These are phyloP conservation scores for Aquilaria malaccensis DNA, from an alignment of 345 rosid species.

Conservation along the genomic window DNA sequence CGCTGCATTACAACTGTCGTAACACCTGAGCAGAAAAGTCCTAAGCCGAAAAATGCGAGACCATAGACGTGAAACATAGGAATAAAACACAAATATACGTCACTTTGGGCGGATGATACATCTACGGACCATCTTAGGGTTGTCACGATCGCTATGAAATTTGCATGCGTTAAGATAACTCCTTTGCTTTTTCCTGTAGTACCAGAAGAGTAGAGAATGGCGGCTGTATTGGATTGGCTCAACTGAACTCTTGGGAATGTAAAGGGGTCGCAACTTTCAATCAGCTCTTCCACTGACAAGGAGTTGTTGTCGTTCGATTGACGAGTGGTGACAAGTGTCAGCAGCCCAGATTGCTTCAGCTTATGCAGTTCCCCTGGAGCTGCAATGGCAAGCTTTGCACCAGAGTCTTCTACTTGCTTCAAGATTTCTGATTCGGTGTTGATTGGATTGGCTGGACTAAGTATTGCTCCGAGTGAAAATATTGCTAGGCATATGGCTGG, in stretches of 20 bases:
- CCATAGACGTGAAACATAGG: slow-evolving; percentile 63
- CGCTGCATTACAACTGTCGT: slow-evolving; percentile 41
- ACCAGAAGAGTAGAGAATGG: slow-evolving; percentile 61
- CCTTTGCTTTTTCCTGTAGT: slow-evolving; percentile 66
- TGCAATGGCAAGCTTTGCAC: slow-evolving; percentile 40
- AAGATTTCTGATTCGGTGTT: slow-evolving; percentile 42
- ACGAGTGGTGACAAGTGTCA: slow-evolving; percentile 25
- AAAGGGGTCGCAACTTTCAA: slow-evolving; percentile 29
- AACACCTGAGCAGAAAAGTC: slow-evolving; percentile 33
- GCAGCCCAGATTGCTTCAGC: slow-evolving; percentile 23
- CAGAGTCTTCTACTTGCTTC: slow-evolving; percentile 44
- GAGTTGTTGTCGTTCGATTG: neutral
- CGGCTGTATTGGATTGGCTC: slow-evolving; percentile 43
- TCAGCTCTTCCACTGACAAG: slow-evolving; percentile 37
- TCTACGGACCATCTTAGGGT: slow-evolving; percentile 42
- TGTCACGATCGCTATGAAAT: slow-evolving; percentile 34
- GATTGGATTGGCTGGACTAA: slow-evolving; percentile 48
- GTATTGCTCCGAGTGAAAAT: slow-evolving; percentile 46
- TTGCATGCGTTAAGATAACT: slow-evolving; percentile 44
- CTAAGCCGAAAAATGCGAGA: slow-evolving; percentile 49
- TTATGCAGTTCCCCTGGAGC: slow-evolving; percentile 44
- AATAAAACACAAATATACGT: slow-evolving; percentile 40
- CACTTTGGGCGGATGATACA: slow-evolving; percentile 27
- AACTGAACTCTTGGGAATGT: slow-evolving; percentile 17
- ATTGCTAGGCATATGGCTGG: slow-evolving; percentile 45